Evolutionary conservation across 192 early-diverging fungal species (phyloP).

Genomic region (Gonapodya prolifera): DNA sequence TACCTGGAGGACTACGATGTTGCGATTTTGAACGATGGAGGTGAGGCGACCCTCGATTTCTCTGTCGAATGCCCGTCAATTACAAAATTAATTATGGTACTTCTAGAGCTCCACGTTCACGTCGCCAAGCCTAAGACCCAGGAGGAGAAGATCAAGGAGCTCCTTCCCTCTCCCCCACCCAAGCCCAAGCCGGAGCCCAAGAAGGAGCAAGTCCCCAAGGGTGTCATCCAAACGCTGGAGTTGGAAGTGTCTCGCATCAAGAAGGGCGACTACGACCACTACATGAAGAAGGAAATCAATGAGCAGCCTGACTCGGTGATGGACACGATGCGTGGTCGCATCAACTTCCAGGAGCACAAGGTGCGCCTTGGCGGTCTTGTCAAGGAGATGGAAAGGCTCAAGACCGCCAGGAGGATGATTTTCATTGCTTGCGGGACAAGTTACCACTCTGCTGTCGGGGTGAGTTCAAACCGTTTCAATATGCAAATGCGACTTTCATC

Average conservation of each 20-base stretch:
- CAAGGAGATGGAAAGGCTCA: constrained; percentile 79
- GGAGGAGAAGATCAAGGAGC: no score
- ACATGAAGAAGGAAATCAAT: constrained; percentile 99
- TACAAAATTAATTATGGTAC: no score
- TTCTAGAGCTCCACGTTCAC: constrained; percentile 98
- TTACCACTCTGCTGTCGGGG: constrained; percentile 89
- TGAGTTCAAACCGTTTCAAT: constrained; percentile 22
- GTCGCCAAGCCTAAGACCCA: no score
- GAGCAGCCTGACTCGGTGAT: constrained; percentile 99
- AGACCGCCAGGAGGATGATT: constrained; percentile 90
- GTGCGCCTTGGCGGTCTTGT: constrained; percentile 88
- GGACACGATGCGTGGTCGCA: constrained; percentile 98
- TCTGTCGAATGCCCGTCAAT: no score
- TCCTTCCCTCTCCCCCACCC: no score
- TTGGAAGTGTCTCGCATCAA: constrained; percentile 95
- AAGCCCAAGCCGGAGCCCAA: constrained; percentile 93
- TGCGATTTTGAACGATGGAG: constrained; percentile 79
- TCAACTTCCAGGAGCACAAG: constrained; percentile 88
- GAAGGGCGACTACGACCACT: constrained; percentile 97
- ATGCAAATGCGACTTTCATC: neutral
- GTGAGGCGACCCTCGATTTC: no score
- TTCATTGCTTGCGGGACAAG: constrained; percentile 95
- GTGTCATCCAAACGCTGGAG: constrained; percentile 95
- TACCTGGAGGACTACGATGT: constrained; percentile 98
- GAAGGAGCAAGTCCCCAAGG: constrained; percentile 68